phyloP scores from a whole-genome alignment of 164 flowering plant genomes.

The Pachysandra terminalis region DNA sequence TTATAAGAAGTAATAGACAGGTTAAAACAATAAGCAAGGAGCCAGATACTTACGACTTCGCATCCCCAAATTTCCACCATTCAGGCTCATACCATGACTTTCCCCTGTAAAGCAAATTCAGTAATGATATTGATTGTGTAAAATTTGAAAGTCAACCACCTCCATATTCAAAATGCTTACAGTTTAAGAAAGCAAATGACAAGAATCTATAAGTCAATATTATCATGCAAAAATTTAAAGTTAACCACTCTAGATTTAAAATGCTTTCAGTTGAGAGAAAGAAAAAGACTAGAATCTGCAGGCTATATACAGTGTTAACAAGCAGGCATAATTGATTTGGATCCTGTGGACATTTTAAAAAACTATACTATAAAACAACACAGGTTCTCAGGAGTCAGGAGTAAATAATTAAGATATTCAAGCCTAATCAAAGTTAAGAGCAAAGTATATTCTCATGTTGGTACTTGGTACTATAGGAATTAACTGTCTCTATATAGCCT shows the following conservation, averaged over 20 bases:
- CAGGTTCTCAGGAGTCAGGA: neutral
- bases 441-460: too few species aligned
- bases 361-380: neutral
- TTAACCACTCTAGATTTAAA: neutral
- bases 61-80: constrained; percentile 99
- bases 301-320: neutral
- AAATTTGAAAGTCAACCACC: neutral
- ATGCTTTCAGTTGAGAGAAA: neutral
- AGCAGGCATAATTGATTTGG: neutral
- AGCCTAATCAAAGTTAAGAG: too few species aligned
- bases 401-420: too few species aligned
- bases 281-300: neutral
- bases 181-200: too few species aligned
- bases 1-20: neutral
- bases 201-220: too few species aligned
- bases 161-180: neutral
- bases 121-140: neutral
- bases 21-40: neutral
- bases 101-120: constrained; percentile 56
- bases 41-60: constrained; percentile 69
- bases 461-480: too few species aligned
- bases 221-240: too few species aligned
- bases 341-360: neutral
- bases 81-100: constrained; percentile 95
- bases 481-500: too few species aligned